Percentiles rank a stretch among this genome's conserved stretches.
These are phyloP conservation scores for Magnaporthiopsis rhizophila DNA, from an alignment of 2,329 filamentous ascomycete genomes.

Conservation along the genomic window DNA sequence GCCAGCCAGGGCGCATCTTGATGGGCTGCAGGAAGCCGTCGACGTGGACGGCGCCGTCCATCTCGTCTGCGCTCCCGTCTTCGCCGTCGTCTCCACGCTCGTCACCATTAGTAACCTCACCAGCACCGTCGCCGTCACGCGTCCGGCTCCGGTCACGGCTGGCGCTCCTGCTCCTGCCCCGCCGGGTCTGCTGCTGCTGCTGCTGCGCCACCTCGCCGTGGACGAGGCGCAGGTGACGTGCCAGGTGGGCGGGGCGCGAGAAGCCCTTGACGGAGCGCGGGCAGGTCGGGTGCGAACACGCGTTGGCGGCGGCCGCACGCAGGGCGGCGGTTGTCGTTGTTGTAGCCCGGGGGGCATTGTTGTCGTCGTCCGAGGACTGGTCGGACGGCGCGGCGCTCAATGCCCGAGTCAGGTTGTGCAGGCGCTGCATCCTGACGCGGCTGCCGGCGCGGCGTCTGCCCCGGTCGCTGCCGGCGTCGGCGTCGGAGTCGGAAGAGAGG, in stretches of 20 bases:
- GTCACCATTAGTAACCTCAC: background rate
- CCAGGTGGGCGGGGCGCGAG: slow-evolving; percentile 24
- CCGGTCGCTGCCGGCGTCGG: background rate
- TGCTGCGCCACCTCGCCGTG: slow-evolving; percentile 24
- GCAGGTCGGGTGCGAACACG: slow-evolving; percentile 26
- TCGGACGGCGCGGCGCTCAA: slow-evolving; percentile 6
- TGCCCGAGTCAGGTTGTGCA: slow-evolving; percentile 8
- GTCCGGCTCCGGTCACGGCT: background rate
- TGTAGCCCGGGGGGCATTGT: too few species aligned
- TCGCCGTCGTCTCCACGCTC: slow-evolving; percentile 13
- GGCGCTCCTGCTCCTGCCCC: background rate
- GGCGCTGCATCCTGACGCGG: slow-evolving; percentile 4
- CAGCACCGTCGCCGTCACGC: background rate
- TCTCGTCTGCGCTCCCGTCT: slow-evolving; percentile 39
- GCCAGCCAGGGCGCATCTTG: slow-evolving; percentile 38
- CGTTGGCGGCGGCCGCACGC: background rate
- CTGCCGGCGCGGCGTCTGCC: background rate
- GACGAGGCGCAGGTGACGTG: slow-evolving; percentile 34
- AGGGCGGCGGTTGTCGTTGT: background rate
- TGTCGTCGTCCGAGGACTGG: background rate
- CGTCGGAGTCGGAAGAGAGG: background rate
- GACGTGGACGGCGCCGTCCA: slow-evolving; percentile 55
- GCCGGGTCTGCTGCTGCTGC: background rate
- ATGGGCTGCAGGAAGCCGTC: slow-evolving; percentile 60
- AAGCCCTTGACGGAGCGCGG: slow-evolving; percentile 28